A percentile compares a stretch with the other conserved stretches of the same genome.
These are phyloP conservation scores for Dionaea muscipula DNA, from an alignment of 179 eudicot genomes.

Conservation along the genomic window DNA sequence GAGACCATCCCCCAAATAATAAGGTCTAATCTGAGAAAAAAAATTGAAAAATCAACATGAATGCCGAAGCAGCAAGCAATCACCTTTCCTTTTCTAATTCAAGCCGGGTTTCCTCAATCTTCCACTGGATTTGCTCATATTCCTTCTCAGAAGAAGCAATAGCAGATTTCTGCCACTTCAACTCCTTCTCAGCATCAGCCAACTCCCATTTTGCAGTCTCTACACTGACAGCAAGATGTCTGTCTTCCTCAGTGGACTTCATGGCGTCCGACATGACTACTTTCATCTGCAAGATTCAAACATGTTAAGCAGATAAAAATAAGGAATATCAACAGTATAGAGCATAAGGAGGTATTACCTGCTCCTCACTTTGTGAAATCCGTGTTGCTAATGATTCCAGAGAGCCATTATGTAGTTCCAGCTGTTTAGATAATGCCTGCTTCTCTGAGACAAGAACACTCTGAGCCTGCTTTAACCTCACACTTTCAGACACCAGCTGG, in stretches of 20 bases:
- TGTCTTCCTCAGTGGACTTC: slow-evolving; percentile 59
- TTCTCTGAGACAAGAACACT: slow-evolving; percentile 51
- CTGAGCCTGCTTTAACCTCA: slow-evolving; percentile 72
- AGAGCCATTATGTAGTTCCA: slow-evolving; percentile 39
- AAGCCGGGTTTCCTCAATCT: slow-evolving; percentile 42
- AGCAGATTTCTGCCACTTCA: slow-evolving; percentile 69
- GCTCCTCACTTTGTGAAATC: slow-evolving; percentile 54
- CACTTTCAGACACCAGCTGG: slow-evolving; percentile 94
- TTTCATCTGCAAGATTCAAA: slow-evolving; percentile 53
- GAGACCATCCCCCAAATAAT: no score
- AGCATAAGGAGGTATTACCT: slow-evolving; percentile 27
- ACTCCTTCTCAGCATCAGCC: slow-evolving; percentile 69
- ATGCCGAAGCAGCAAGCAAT: not conserved
- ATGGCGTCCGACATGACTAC: slow-evolving; percentile 39
- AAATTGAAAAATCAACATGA: no score
- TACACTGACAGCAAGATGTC: slow-evolving; percentile 46
- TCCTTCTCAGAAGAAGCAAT: slow-evolving; percentile 71
- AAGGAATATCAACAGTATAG: not conserved
- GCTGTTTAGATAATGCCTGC: slow-evolving; percentile 47
- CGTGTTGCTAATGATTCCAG: slow-evolving; percentile 42
- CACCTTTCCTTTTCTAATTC: slow-evolving; percentile 67
- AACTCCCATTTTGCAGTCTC: slow-evolving; percentile 70
- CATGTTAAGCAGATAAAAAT: slow-evolving; percentile 4
- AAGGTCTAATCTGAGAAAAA: no score
- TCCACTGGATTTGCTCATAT: slow-evolving; percentile 59